Conservation (phyloP, 2,329 filamentous ascomycete species). For the Rutstroemia sp. region DNA sequence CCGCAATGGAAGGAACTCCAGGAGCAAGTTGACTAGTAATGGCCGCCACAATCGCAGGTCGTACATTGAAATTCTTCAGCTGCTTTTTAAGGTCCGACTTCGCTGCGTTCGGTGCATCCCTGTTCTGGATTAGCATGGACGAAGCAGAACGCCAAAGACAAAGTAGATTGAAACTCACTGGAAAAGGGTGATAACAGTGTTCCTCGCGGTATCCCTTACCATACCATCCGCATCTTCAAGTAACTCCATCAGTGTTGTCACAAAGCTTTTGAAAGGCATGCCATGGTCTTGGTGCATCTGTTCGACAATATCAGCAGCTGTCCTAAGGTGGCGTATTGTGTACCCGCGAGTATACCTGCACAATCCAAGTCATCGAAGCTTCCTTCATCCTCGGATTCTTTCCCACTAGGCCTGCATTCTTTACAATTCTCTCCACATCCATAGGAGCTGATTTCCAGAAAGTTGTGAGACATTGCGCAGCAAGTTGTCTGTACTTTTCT, state of each 20-base stretch:
- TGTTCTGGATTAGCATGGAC: slow-evolving; percentile 29
- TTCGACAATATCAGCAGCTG: not conserved
- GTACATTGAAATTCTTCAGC: slow-evolving; percentile 74
- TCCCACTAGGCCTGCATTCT: slow-evolving; percentile 69
- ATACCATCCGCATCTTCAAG: slow-evolving; percentile 85
- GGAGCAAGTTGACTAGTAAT: slow-evolving; percentile 70
- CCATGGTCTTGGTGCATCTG: slow-evolving; percentile 76
- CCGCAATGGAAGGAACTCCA: slow-evolving; percentile 28
- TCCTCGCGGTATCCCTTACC: slow-evolving; percentile 79
- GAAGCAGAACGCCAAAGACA: not conserved
- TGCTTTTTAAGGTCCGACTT: slow-evolving; percentile 87
- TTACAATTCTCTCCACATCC: slow-evolving; percentile 75
- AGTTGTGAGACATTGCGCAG: slow-evolving; percentile 68
- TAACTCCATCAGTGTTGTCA: slow-evolving; percentile 74
- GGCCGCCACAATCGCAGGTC: slow-evolving; percentile 75
- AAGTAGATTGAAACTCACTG: slow-evolving; percentile 40
- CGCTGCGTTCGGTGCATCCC: slow-evolving; percentile 70
- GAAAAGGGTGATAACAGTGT: slow-evolving; percentile 80
- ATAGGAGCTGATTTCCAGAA: slow-evolving; percentile 61
- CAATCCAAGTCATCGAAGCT: slow-evolving; percentile 74
- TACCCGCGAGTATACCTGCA: slow-evolving; percentile 49
- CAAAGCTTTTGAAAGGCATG: slow-evolving; percentile 75
- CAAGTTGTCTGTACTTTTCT: slow-evolving; percentile 72
- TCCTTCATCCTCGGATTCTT: slow-evolving; percentile 83
- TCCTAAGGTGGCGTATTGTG: not conserved